These are phyloP conservation scores for Ricinus communis DNA, from an alignment of 345 rosid genomes.

Conservation along the genomic window DNA sequence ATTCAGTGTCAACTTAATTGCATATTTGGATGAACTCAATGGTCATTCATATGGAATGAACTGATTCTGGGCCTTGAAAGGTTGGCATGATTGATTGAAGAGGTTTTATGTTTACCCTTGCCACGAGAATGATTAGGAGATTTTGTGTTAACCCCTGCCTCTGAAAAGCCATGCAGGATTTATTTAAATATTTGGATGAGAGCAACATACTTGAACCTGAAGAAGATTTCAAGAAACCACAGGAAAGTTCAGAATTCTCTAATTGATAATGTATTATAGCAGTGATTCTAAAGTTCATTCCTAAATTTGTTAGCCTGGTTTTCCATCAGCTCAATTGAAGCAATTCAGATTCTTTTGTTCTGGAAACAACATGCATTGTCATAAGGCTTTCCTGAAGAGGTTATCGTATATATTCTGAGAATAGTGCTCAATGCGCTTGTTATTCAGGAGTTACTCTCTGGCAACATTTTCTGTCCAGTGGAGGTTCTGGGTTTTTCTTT, in stretches of 20 bases:
- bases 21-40: neutral
- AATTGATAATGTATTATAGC: conserved; percentile 6
- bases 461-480: neutral
- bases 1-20: neutral
- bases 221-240: conserved; percentile 4
- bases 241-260: neutral
- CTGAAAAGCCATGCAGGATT: neutral
- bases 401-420: neutral
- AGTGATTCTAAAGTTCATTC: conserved; percentile 3
- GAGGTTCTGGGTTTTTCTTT: no score
- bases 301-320: neutral
- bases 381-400: no score
- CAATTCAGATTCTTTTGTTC: neutral
- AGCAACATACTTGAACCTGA: conserved; percentile 1
- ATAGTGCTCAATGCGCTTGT: neutral
- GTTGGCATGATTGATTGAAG: neutral
- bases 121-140: neutral
- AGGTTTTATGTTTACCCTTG: conserved; percentile 7
- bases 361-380: no score
- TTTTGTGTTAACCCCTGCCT: conserved; percentile 10
- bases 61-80: neutral
- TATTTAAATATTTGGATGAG: neutral
- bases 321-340: neutral
- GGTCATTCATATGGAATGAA: neutral
- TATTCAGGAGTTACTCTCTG: neutral